These are phyloP conservation scores for Arabis hirsuta DNA, from an alignment of 345 rosid genomes.

Conservation along the genomic window DNA sequence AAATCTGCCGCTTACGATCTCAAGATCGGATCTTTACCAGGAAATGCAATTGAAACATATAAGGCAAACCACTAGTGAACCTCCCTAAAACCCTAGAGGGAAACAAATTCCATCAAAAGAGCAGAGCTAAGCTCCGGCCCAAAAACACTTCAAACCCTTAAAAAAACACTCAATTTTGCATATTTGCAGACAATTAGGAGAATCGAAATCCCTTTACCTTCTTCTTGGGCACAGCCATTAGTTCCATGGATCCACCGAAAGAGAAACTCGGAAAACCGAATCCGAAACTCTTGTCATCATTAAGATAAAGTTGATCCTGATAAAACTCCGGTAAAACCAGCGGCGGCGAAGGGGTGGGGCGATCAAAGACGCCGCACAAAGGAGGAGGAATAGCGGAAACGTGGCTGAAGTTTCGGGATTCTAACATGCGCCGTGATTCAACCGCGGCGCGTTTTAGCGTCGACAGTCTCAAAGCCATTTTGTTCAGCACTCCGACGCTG, in stretches of 20 bases:
- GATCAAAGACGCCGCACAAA: conserved; percentile 35
- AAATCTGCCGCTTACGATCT: not conserved
- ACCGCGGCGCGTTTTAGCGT: conserved; percentile 42
- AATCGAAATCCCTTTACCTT: conserved; percentile 46
- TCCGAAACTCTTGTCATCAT: conserved; percentile 16
- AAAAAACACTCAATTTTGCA: not conserved
- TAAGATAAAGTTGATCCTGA: conserved; percentile 31
- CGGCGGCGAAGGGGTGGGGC: conserved; percentile 33
- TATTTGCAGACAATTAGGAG: not conserved
- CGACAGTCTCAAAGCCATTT: conserved; percentile 57
- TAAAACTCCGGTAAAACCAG: conserved; percentile 53
- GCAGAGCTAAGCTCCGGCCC: not conserved
- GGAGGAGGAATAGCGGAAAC: conserved; percentile 51
- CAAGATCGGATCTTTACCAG: not conserved
- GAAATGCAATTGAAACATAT: not conserved
- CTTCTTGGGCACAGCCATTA: conserved; percentile 84
- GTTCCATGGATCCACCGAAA: conserved; percentile 64
- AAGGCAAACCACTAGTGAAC: not conserved
- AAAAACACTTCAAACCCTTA: not conserved
- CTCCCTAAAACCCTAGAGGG: conserved; percentile 2
- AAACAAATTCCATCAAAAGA: not conserved
- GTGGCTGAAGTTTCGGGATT: conserved; percentile 46
- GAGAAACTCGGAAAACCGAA: conserved; percentile 50
- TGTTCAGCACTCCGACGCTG: no score
- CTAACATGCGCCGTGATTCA: conserved; percentile 21